Evolutionary conservation across 306 rosid species (phyloP).

Genomic region (Cicer cuneatum): DNA sequence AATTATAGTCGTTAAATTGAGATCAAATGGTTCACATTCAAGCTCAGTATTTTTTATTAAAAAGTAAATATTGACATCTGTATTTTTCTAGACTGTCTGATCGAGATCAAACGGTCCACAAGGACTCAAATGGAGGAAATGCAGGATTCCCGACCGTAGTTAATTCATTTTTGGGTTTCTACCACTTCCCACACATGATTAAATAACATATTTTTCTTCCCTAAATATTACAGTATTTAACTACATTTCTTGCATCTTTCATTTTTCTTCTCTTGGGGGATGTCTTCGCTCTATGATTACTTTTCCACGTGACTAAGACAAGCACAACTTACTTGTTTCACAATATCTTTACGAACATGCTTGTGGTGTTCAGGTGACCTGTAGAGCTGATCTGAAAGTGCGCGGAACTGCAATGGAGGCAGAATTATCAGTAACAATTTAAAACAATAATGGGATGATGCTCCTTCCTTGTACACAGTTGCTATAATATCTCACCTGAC

Average conservation of each 20-base stretch:
- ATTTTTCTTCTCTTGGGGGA: not conserved
- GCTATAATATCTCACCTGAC: slow-evolving; percentile 68
- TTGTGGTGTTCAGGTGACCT: slow-evolving; percentile 87
- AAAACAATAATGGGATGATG: not conserved
- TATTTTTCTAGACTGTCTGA: too few species aligned
- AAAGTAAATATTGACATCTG: too few species aligned
- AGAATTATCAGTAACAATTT: slow-evolving; percentile 37
- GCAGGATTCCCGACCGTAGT: too few species aligned
- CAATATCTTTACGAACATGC: slow-evolving; percentile 78
- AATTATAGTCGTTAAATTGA: too few species aligned
- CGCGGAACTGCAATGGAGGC: slow-evolving; percentile 72
- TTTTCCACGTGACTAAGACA: slow-evolving; percentile 18
- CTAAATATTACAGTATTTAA: not conserved
- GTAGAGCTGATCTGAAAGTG: slow-evolving; percentile 85
- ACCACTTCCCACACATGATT: slow-evolving; percentile 2
- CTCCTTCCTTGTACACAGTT: slow-evolving; percentile 12
- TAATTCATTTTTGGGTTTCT: not conserved
- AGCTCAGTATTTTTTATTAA: too few species aligned
- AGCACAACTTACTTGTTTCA: slow-evolving; percentile 61
- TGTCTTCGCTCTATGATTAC: not conserved
- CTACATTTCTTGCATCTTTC: not conserved
- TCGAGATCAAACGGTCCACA: too few species aligned
- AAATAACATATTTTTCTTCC: not conserved
- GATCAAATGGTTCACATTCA: too few species aligned
- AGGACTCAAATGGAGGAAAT: too few species aligned